phyloP scores from a whole-genome alignment of 176 grass and related monocot genomes.

The Phoenix dactylifera region DNA sequence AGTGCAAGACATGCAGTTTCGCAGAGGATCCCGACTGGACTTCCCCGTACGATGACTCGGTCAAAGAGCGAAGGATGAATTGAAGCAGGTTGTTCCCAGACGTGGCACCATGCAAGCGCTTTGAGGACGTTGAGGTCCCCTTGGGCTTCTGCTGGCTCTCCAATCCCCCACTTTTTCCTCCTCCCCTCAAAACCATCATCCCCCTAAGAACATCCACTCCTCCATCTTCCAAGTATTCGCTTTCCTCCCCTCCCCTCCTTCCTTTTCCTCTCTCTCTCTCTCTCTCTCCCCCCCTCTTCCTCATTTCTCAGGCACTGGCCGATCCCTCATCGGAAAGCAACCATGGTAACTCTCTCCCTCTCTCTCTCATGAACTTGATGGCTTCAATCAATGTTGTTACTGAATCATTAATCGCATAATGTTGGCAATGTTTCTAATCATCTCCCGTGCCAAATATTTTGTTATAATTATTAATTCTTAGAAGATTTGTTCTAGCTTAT shows the following conservation, averaged over 20 bases:
- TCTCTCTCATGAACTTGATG: too few relatives aligned
- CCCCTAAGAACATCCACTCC: background rate
- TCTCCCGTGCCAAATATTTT: too few relatives aligned
- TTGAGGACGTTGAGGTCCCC: background rate
- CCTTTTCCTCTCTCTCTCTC: background rate
- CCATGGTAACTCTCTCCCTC: conserved; percentile 8
- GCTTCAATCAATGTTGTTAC: too few relatives aligned
- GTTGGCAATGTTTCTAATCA: too few relatives aligned
- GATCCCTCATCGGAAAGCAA: background rate
- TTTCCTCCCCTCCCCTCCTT: background rate
- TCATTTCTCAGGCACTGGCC: background rate
- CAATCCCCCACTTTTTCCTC: background rate
- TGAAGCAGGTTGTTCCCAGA: background rate
- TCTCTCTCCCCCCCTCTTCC: conserved; percentile 5
- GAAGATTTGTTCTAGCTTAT: too few relatives aligned
- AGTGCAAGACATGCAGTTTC: too few relatives aligned
- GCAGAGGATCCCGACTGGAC: too few relatives aligned
- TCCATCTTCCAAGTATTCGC: background rate
- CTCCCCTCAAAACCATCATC: too few relatives aligned
- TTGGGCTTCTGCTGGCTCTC: background rate
- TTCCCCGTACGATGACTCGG: background rate
- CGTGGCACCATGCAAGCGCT: conserved; percentile 1
- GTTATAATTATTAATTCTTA: too few relatives aligned
- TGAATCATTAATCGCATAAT: too few relatives aligned
- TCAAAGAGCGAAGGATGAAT: background rate